A percentile compares a stretch with the other conserved stretches of the same genome.
These are phyloP conservation scores for Pythium phragmitis DNA, from an alignment of 352 stramenopile species.

Conservation along the genomic window DNA sequence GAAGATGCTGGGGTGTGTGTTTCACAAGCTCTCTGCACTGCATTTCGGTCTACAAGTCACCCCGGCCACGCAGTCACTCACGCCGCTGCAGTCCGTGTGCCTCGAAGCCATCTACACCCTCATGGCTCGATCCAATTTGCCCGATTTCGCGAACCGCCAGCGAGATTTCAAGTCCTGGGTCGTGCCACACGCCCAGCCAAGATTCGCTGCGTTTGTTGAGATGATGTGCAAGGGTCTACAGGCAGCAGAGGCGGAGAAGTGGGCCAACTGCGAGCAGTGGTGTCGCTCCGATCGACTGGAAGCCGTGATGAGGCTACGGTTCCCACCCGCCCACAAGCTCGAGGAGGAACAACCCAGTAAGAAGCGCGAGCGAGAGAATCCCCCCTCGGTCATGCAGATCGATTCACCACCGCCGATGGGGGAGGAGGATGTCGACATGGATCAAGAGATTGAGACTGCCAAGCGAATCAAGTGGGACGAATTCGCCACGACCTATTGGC, in stretches of 20 bases:
- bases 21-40: conserved; percentile 39
- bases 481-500: conserved; percentile 32
- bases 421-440: conserved; percentile 17
- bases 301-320: background rate
- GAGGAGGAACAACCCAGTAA: background rate
- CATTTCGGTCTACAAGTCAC: conserved; percentile 25
- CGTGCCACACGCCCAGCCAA: conserved; percentile 20
- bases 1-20: conserved; percentile 37
- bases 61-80: conserved; percentile 7
- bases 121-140: conserved; percentile 47
- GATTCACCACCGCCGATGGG: background rate
- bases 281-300: background rate
- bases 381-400: background rate
- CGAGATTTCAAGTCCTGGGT: conserved; percentile 19
- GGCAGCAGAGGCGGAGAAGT: background rate
- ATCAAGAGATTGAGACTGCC: conserved; percentile 19
- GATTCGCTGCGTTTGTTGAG: conserved; percentile 16
- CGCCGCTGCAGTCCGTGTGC: conserved; percentile 32
- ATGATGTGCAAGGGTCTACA: conserved; percentile 16
- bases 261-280: background rate
- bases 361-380: conserved; percentile 2
- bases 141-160: conserved; percentile 15
- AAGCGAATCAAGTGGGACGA: conserved; percentile 26
- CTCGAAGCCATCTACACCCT: conserved; percentile 49
- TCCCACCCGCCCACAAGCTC: background rate